phyloP scores from a whole-genome alignment of 306 rosid genomes.

The Acacia crassicarpa region DNA sequence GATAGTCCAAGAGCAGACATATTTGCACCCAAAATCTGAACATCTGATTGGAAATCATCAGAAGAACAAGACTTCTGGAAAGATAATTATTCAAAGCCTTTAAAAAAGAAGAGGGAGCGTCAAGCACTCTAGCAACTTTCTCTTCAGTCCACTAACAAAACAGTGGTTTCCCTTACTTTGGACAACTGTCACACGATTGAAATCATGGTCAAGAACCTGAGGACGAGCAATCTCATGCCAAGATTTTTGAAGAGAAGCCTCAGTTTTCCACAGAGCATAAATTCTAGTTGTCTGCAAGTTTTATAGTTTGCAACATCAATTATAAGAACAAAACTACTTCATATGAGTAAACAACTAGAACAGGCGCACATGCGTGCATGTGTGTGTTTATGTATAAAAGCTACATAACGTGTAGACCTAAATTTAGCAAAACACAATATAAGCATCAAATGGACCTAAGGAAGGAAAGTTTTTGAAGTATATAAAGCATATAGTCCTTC shows the following conservation, averaged over 20 bases:
- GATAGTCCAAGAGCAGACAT: conserved; percentile 99
- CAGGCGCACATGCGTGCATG: neutral
- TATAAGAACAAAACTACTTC: conserved; percentile 22
- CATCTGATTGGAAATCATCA: conserved; percentile 59
- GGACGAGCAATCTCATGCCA: conserved; percentile 97
- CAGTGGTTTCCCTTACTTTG: conserved; percentile 86
- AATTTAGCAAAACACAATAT: neutral
- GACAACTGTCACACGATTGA: conserved; percentile 73
- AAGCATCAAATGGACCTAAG: neutral
- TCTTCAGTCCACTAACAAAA: conserved; percentile 92
- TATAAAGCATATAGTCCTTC: neutral
- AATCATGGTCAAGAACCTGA: conserved; percentile 96
- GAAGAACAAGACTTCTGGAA: conserved; percentile 42
- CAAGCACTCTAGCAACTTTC: conserved; percentile 97
- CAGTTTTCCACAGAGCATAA: conserved; percentile 78
- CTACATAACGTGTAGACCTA: neutral
- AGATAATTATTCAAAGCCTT: conserved; percentile 78
- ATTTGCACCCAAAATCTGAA: conserved; percentile 97
- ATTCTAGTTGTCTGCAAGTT: conserved; percentile 80
- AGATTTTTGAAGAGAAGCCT: conserved; percentile 42
- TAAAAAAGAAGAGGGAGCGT: conserved; percentile 86
- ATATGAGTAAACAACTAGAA: neutral
- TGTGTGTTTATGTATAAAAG: neutral
- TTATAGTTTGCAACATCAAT: conserved; percentile 16
- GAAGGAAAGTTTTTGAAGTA: neutral